Percentiles rank a stretch among this genome's conserved stretches.
Evolutionary conservation across 371 early-diverging fungal genomes (phyloP).

Genomic region (Apophysomyces elegans): DNA sequence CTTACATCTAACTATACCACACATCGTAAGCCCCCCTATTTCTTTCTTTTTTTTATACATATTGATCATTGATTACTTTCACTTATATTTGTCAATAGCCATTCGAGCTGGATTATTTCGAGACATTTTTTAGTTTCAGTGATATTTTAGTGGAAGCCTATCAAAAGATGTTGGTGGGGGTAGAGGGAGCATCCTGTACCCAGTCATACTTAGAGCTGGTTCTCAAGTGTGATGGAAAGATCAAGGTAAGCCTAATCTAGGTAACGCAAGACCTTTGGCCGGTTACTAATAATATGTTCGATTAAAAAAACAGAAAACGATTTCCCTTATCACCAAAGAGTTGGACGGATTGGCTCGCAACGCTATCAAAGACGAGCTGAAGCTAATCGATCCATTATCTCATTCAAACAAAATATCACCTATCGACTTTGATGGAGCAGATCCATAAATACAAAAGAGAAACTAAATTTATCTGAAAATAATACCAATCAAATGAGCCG

Average conservation of each 20-base stretch:
- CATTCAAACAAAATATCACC: slow-evolving; percentile 41
- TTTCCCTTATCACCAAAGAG: slow-evolving; percentile 59
- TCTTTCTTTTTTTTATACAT: neutral
- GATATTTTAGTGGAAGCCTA: slow-evolving; percentile 55
- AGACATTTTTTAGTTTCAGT: slow-evolving; percentile 55
- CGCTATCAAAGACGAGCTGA: slow-evolving; percentile 58
- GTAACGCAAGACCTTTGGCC: neutral
- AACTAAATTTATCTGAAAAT: too few species aligned
- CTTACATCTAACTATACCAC: slow-evolving; percentile 49
- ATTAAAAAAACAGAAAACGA: slow-evolving; percentile 44
- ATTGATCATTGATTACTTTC: neutral
- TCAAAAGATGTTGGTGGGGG: slow-evolving; percentile 48
- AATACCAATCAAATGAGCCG: too few species aligned
- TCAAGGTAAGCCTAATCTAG: slow-evolving; percentile 40
- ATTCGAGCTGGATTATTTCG: slow-evolving; percentile 61
- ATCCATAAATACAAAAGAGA: slow-evolving; percentile 7
- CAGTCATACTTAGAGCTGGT: slow-evolving; percentile 58
- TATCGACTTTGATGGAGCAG: slow-evolving; percentile 48
- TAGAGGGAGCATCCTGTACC: slow-evolving; percentile 42
- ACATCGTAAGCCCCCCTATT: slow-evolving; percentile 38
- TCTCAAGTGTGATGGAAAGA: slow-evolving; percentile 58
- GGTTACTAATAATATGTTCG: too few species aligned
- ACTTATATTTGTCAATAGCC: slow-evolving; percentile 39
- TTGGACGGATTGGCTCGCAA: slow-evolving; percentile 56
- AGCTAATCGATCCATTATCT: slow-evolving; percentile 54